A percentile compares a stretch with the other conserved stretches of the same genome.
These are phyloP conservation scores for Emericellopsis cladophorae DNA, from an alignment of 2,329 filamentous ascomycete genomes.

Conservation along the genomic window DNA sequence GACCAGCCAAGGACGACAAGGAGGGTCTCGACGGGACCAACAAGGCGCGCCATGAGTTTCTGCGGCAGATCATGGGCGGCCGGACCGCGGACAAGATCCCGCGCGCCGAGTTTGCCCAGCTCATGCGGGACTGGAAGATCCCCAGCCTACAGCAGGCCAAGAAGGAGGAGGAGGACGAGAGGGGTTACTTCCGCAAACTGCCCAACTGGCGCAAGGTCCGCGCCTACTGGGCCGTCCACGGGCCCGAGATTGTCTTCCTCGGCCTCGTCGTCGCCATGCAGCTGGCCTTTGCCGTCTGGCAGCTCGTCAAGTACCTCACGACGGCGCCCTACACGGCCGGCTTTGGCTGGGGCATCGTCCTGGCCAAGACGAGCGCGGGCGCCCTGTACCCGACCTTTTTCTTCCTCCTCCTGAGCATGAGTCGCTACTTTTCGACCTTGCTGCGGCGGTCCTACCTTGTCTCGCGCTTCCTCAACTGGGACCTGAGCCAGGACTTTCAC, in stretches of 20 bases:
- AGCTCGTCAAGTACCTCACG: constrained; percentile 38
- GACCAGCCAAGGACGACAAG: constrained; percentile 5
- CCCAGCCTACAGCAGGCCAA: constrained; percentile 32
- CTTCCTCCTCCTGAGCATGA: constrained; percentile 46
- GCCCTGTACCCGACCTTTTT: constrained; percentile 44
- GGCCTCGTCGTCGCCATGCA: constrained; percentile 31
- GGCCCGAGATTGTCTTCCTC: constrained; percentile 36
- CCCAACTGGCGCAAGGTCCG: constrained; percentile 29
- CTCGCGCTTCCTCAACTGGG: constrained; percentile 44
- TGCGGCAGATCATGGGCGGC: constrained; percentile 32
- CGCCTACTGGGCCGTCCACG: constrained; percentile 43
- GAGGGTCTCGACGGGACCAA: constrained; percentile 12
- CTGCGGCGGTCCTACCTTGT: constrained; percentile 36
- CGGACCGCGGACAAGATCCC: constrained; percentile 27
- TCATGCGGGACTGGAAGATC: constrained; percentile 31
- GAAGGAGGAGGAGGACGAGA: constrained; percentile 27
- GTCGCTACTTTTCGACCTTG: constrained; percentile 39
- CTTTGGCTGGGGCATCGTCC: constrained; percentile 41
- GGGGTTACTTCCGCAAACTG: constrained; percentile 31
- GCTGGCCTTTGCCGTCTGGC: constrained; percentile 40
- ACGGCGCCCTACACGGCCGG: constrained; percentile 29
- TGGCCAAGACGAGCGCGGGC: constrained; percentile 42
- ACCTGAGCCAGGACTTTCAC: constrained; percentile 41
- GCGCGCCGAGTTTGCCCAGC: constrained; percentile 29
- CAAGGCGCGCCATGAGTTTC: constrained; percentile 34